Evolutionary conservation across 495 filamentous ascomycete genomes (phyloP).

Genomic region (Entonaema liquescens): DNA sequence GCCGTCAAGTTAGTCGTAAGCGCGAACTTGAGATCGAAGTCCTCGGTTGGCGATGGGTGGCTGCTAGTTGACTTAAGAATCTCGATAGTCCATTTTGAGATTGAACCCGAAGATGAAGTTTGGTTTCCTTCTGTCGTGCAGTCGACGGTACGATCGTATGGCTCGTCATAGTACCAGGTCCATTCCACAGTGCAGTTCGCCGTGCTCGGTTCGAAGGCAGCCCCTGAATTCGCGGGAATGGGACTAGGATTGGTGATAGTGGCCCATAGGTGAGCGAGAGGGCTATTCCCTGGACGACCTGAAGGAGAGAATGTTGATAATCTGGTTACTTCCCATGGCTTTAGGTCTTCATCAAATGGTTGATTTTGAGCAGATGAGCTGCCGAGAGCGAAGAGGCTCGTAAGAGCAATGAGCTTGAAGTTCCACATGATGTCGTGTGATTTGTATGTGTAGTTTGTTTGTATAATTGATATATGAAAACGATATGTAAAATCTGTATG

Average conservation of each 20-base stretch:
- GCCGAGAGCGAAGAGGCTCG: conserved; percentile 19
- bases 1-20: conserved; percentile 17
- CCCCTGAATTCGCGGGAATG: conserved; percentile 13
- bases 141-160: conserved; percentile 7
- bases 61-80: conserved; percentile 6
- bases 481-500: neutral
- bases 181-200: conserved; percentile 27
- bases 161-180: neutral
- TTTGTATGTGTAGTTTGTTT: neutral
- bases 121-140: conserved; percentile 9
- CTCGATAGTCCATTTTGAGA: conserved; percentile 30
- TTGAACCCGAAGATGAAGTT: neutral
- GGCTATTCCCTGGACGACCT: conserved; percentile 17
- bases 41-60: conserved; percentile 9
- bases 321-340: conserved; percentile 27
- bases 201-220: conserved; percentile 7
- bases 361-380: neutral
- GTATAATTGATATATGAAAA: neutral
- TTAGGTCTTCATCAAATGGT: neutral
- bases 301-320: conserved; percentile 23
- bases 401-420: conserved; percentile 2
- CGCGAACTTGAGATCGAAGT: conserved; percentile 29
- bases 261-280: neutral
- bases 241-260: conserved; percentile 27
- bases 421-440: conserved; percentile 9